These are phyloP conservation scores for Anisodus tanguticus DNA, from an alignment of 257 asterid species.

Conservation along the genomic window DNA sequence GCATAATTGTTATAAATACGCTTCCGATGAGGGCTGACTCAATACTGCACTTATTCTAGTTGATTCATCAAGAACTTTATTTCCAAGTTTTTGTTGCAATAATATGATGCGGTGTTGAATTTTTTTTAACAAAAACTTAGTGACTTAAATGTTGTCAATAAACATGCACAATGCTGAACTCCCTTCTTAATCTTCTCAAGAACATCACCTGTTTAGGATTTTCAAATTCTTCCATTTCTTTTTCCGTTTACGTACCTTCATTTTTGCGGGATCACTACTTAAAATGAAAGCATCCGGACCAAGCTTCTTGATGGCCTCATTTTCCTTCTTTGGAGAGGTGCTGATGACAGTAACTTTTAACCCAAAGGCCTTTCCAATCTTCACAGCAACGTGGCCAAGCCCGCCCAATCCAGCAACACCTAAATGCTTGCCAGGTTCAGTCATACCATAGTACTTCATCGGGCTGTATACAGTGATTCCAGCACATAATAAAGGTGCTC, in stretches of 20 bases:
- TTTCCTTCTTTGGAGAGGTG: slow-evolving; percentile 52
- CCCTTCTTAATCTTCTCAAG: neutral
- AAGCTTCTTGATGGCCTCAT: slow-evolving; percentile 56
- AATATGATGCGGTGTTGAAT: neutral
- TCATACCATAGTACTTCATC: slow-evolving; percentile 62
- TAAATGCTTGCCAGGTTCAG: slow-evolving; percentile 61
- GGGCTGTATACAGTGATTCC: slow-evolving; percentile 76
- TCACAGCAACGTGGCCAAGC: slow-evolving; percentile 74
- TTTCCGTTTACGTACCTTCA: slow-evolving; percentile 53
- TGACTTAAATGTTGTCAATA: neutral
- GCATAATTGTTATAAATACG: neutral
- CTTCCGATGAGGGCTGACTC: neutral
- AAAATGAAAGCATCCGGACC: slow-evolving; percentile 66
- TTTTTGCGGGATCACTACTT: slow-evolving; percentile 48
- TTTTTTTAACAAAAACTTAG: neutral
- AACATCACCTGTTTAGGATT: neutral
- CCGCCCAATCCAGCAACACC: slow-evolving; percentile 80
- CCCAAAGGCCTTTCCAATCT: slow-evolving; percentile 76
- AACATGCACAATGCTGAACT: neutral
- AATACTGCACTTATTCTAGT: neutral
- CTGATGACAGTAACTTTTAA: slow-evolving; percentile 69
- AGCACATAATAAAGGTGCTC: slow-evolving; percentile 71
- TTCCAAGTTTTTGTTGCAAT: neutral
- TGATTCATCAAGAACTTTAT: neutral
- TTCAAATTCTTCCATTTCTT: neutral